These are phyloP conservation scores for Cinnamomum chago DNA, from an alignment of 164 flowering plant species.

Conservation along the genomic window DNA sequence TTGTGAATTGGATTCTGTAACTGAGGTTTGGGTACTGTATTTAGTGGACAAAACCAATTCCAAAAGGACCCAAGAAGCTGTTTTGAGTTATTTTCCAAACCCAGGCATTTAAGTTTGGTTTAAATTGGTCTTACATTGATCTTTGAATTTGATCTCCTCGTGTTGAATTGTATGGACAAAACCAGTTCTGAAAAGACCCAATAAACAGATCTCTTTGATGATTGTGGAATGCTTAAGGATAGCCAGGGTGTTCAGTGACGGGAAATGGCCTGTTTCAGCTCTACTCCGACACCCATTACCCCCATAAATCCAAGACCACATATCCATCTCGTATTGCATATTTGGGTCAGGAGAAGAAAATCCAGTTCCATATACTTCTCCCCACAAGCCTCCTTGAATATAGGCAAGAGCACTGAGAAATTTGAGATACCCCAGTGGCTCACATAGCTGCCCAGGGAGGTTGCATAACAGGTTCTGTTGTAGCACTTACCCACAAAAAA, in stretches of 20 bases:
- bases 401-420: background rate
- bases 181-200: constrained; percentile 24
- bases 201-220: constrained; percentile 69
- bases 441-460: too few relatives aligned
- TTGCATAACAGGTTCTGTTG: too few relatives aligned
- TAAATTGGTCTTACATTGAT: background rate
- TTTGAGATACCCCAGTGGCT: too few relatives aligned
- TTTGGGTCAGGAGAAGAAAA: constrained; percentile 73
- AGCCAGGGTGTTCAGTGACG: constrained; percentile 61
- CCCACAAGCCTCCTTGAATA: background rate
- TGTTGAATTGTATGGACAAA: background rate
- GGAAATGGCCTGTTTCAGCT: constrained; percentile 78
- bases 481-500: too few relatives aligned
- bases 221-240: constrained; percentile 55
- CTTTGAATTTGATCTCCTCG: background rate
- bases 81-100: too few relatives aligned
- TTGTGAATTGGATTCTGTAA: too few relatives aligned
- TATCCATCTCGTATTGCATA: constrained; percentile 84
- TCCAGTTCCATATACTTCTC: constrained; percentile 27
- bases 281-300: constrained; percentile 76
- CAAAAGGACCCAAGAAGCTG: too few relatives aligned
- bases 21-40: too few relatives aligned
- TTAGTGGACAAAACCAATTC: too few relatives aligned
- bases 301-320: constrained; percentile 78
- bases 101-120: background rate